These are phyloP conservation scores for Cordyceps fumosorosea DNA, from an alignment of 2,329 filamentous ascomycete genomes.

Conservation along the genomic window DNA sequence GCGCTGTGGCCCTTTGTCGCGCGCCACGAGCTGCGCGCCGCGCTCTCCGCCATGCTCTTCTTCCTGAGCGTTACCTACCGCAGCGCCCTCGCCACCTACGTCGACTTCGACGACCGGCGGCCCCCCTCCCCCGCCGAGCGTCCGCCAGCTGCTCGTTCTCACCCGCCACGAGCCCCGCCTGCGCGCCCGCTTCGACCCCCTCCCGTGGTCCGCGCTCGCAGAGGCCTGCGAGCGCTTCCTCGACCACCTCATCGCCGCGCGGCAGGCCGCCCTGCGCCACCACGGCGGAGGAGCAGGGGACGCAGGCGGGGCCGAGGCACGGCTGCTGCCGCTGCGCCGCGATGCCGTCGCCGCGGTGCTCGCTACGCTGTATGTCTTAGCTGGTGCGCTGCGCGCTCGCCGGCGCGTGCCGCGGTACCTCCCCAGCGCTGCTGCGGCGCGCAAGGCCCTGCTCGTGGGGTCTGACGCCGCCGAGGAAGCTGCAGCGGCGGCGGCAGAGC, in stretches of 20 bases:
- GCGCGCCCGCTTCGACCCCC: constrained; percentile 48
- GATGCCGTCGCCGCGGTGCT: constrained; percentile 53
- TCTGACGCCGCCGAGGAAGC: constrained; percentile 40
- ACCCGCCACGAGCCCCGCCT: constrained; percentile 54
- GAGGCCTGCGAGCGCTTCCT: constrained; percentile 52
- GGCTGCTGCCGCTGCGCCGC: constrained; percentile 43
- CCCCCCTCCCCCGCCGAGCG: constrained; percentile 45
- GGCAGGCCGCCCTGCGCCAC: constrained; percentile 45
- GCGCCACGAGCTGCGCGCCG: constrained; percentile 50
- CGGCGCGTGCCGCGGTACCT: constrained; percentile 48
- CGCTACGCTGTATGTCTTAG: constrained; percentile 52
- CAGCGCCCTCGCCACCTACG: constrained; percentile 47
- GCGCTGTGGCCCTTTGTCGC: constrained; percentile 56
- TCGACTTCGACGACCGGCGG: constrained; percentile 50
- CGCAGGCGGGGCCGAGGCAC: constrained; percentile 8
- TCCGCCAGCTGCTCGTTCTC: constrained; percentile 49
- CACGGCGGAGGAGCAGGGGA: constrained; percentile 17
- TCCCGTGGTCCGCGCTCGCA: constrained; percentile 50
- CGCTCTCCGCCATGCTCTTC: constrained; percentile 49
- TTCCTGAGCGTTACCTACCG: constrained; percentile 53
- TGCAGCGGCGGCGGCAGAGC: neutral
- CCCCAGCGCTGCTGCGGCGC: constrained; percentile 47
- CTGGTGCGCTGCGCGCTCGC: constrained; percentile 45
- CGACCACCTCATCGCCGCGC: constrained; percentile 50
- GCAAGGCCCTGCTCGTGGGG: constrained; percentile 44